These are phyloP conservation scores for Peribolospora baueri DNA, from an alignment of 768 basidiomycete species.

Conservation along the genomic window DNA sequence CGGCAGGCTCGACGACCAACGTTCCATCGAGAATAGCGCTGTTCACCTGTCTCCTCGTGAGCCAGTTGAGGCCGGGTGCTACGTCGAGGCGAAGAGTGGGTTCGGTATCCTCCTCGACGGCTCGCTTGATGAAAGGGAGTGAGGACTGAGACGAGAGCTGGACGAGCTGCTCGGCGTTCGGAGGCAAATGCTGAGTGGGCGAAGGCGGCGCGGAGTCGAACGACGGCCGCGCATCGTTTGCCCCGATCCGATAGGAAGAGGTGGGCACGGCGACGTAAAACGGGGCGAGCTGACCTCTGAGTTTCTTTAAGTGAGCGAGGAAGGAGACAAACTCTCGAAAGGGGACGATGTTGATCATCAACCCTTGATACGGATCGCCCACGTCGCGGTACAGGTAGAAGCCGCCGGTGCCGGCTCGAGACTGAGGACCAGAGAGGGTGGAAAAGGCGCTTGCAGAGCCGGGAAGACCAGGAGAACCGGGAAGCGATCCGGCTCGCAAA, in stretches of 20 bases:
- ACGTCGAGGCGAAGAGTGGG: slow-evolving; percentile 75
- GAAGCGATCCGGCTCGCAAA: too few species aligned
- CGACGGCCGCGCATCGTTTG: not conserved
- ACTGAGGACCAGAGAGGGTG: not conserved
- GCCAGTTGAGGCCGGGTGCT: slow-evolving; percentile 83
- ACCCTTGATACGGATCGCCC: not conserved
- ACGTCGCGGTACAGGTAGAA: slow-evolving; percentile 1
- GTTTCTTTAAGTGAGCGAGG: slow-evolving; percentile 11
- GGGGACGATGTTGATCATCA: slow-evolving; percentile 12
- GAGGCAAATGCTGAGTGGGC: not conserved
- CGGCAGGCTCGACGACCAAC: slow-evolving; percentile 54
- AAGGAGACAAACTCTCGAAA: slow-evolving; percentile 15
- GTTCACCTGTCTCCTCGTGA: slow-evolving; percentile 62
- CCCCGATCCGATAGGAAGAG: not conserved
- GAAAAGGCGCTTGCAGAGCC: not conserved
- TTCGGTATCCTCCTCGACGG: slow-evolving; percentile 33
- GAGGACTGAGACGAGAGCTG: slow-evolving; percentile 11
- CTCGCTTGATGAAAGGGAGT: slow-evolving; percentile 15
- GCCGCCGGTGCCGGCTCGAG: slow-evolving; percentile 3
- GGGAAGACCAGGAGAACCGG: not conserved
- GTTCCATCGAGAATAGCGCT: slow-evolving; percentile 68
- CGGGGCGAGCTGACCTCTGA: not conserved
- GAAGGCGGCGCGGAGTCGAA: not conserved
- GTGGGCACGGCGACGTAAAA: not conserved
- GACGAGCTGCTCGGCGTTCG: slow-evolving; percentile 9